Base-by-base conservation (phyloP, 78 protist genomes). In the Polysphondylium violaceum region DNA sequence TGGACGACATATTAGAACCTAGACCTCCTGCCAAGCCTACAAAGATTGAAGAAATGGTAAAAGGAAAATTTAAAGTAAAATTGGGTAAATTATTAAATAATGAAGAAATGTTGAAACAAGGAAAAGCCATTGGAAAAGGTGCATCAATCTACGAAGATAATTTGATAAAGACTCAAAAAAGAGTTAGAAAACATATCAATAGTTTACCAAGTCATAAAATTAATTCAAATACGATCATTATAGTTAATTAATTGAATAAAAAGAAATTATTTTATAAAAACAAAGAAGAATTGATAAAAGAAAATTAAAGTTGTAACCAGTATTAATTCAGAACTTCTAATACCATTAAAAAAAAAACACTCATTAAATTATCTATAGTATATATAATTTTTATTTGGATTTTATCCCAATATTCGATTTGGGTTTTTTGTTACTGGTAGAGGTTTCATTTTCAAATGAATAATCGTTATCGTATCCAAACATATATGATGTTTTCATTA, bases 111-210 rank as follows among this genome's bases (percentile, higher is more conserved):
- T 5, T 25, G 35, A 77, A 77, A 63, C 71, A 77, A 47, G 87
- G 87, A 1, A 77, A 77, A 64, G 87, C 87, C 7, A 64, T 77
- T 9, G 65, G 58, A 19, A 77, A 77, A 77, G 87, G 67, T 64
- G 87, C 75, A 9, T 44, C 87, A 29, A 44, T 11, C 14, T 77
- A 64, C 23, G 87, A 77, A 64, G 14, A 31, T 5, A 77, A 61
- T 50, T 11, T 77, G 9, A 21, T 17, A 9, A 77, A 50, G 36
- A 47, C 74, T 0, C 56, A 64, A 27, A 38, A 64, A 64, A 63
- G 87, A 50, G 87, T 43, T 44, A 77, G 25, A 63, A 44, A 50
- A 50, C 59, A 61, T 25, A 60, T 60, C n/a, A n/a, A 9, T 44
- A 29, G 1, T 29, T 21, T 6, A 9, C 11, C 21, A 33, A 36